These are phyloP conservation scores for Crithidia acanthocephali DNA, from an alignment of 208 protist species.

Conservation along the genomic window DNA sequence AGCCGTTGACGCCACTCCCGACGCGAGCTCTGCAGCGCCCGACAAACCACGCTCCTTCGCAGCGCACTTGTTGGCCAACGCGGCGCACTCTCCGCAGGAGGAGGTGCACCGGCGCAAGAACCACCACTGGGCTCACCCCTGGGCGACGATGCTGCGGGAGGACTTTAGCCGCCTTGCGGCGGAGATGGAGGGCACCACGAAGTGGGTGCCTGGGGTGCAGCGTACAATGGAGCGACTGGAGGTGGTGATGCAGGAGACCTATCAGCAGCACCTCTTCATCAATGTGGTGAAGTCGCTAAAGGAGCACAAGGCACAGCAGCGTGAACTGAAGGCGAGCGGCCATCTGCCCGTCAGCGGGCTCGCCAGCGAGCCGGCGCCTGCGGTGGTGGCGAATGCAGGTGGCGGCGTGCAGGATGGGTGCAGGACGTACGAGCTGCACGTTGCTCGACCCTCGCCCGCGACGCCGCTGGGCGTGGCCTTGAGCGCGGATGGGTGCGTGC, in stretches of 20 bases:
- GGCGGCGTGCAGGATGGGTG: no score
- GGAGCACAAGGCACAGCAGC: conserved; percentile 4
- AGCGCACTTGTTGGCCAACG: conserved; percentile 7
- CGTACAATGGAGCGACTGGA: conserved; percentile 57
- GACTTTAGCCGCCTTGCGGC: conserved; percentile 41
- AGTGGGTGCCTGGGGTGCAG: conserved; percentile 24
- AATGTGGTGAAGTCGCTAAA: conserved; percentile 40
- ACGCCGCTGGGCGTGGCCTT: conserved; percentile 56
- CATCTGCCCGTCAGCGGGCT: neutral
- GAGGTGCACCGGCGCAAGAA: conserved; percentile 27
- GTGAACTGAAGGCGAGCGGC: neutral
- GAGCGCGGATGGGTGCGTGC: conserved; percentile 21
- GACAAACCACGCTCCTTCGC: neutral
- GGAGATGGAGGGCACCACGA: conserved; percentile 48
- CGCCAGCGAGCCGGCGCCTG: neutral
- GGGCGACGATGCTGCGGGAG: conserved; percentile 44
- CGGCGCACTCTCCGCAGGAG: conserved; percentile 22
- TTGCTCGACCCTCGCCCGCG: conserved; percentile 26
- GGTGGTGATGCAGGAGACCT: conserved; percentile 46
- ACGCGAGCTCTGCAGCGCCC: neutral
- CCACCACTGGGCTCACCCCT: conserved; percentile 33
- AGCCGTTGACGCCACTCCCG: no score
- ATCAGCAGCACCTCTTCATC: conserved; percentile 49
- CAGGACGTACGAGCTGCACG: conserved; percentile 9
- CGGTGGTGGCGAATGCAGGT: neutral